Conservation (phyloP, 345 rosid species). For the Linum lewisii region DNA sequence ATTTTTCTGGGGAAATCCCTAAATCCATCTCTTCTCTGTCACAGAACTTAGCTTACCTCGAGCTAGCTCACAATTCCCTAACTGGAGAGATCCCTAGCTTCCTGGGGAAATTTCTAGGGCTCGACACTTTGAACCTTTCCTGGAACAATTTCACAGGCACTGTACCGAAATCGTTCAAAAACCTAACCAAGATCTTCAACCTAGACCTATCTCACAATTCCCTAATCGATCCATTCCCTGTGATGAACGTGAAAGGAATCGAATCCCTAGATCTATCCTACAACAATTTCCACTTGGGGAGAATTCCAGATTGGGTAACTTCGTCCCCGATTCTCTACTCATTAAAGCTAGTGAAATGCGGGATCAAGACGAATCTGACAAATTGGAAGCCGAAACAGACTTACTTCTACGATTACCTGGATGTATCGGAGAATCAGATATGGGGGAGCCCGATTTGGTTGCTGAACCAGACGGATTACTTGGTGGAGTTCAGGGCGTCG, state of each 20-base stretch:
- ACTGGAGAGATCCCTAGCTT: slow-evolving; percentile 47
- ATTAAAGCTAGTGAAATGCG: slow-evolving; percentile 61
- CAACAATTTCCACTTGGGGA: slow-evolving; percentile 41
- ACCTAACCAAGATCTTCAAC: slow-evolving; percentile 67
- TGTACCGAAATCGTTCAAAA: slow-evolving; percentile 49
- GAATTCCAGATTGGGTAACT: slow-evolving; percentile 69
- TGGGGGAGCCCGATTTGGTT: slow-evolving; percentile 44
- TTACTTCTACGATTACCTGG: slow-evolving; percentile 66
- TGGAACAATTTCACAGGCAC: slow-evolving; percentile 36
- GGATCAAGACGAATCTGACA: slow-evolving; percentile 46
- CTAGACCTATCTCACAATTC: slow-evolving; percentile 59
- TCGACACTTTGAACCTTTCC: slow-evolving; percentile 61
- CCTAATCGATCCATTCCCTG: slow-evolving; percentile 60
- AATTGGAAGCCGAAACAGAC: slow-evolving; percentile 52
- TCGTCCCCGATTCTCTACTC: slow-evolving; percentile 60
- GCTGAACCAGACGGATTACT: slow-evolving; percentile 46
- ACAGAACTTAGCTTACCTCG: slow-evolving; percentile 33
- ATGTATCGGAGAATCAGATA: slow-evolving; percentile 51
- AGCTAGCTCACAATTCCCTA: slow-evolving; percentile 39
- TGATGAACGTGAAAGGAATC: slow-evolving; percentile 55
- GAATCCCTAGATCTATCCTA: slow-evolving; percentile 67
- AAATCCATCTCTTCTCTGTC: slow-evolving; percentile 39
- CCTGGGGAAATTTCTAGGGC: slow-evolving; percentile 42
- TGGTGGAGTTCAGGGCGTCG: slow-evolving; percentile 45
- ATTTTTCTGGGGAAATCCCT: slow-evolving; percentile 51